Base-by-base conservation (phyloP, 2,329 filamentous ascomycete genomes). In the Blastomyces parvus region DNA sequence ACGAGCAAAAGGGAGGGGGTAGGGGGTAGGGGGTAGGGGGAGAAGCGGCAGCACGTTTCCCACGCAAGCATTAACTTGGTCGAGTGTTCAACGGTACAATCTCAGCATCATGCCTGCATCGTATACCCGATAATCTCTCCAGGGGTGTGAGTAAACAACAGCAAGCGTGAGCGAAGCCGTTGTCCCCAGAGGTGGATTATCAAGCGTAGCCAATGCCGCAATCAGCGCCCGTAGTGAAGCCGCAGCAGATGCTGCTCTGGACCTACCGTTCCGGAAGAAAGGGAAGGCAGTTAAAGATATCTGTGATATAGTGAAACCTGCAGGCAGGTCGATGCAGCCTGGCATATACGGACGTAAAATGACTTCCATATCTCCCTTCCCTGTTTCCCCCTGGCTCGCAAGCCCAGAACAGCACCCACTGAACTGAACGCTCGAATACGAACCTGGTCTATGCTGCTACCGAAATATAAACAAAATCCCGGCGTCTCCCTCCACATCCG, bases 31-130 rank as follows among this genome's bases (percentile, higher is more conserved):
- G n/a, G 22, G 14, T 17, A 79, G 77, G 80, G 71, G 72, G 67
- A 71, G 75, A 85, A 90, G 89, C 89, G 89, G 89, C 89, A 92
- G 88, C 89, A 93, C 90, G 83, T 92, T 93, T 89, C 90, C 87
- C 90, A 93, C 90, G 90, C 90, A 94, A 94, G 90, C 88, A 91
- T 93, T 94, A 93, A 90, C 90, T 94, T 94, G 90, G 90, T 94
- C 90, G 89, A 93, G 89, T 93, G 87, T 79, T 88, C 66, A 82
- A 92, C 90, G 89, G 90, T 94, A 86, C 88, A 87, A 88, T 93
- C 90, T 94, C 90, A 93, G 90, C 90, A 85, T 91, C 84, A 80
- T 84, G 71, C 69, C 65, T 65, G 69, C 66, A 64, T 62, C 56
- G 60, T 65, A 59, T n/a, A 62, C 62, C 44, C 61, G 55, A 63